A percentile compares a stretch with the other conserved stretches of the same genome.
phyloP scores from a whole-genome alignment of 1,284 basidiomycete species.

The Vanrija sp. region DNA sequence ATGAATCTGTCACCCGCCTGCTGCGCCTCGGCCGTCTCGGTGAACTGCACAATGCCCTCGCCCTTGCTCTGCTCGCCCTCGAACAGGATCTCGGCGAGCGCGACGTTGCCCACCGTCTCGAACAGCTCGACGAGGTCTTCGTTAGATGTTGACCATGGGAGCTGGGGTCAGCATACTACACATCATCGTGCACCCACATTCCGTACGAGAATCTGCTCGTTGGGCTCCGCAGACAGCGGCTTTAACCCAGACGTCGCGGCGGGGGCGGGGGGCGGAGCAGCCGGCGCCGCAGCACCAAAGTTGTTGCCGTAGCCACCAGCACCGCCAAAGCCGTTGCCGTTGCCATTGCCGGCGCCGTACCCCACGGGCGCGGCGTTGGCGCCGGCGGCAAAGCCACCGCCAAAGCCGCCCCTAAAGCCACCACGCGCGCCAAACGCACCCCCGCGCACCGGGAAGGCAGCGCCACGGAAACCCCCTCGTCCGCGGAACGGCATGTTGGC shows the following conservation, averaged over 20 bases:
- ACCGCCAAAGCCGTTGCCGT: background rate
- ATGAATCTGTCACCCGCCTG: conserved; percentile 92
- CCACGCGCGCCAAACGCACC: conserved; percentile 54
- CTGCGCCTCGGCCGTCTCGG: conserved; percentile 81
- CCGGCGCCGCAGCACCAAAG: background rate
- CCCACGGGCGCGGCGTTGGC: background rate
- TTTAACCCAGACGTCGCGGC: conserved; percentile 28
- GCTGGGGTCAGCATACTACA: conserved; percentile 52
- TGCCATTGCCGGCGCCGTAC: too few relatives aligned
- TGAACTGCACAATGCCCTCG: conserved; percentile 91
- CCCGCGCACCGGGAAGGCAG: conserved; percentile 49
- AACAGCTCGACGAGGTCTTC: conserved; percentile 97
- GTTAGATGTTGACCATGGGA: conserved; percentile 99
- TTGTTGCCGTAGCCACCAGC: conserved; percentile 4
- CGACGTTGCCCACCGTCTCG: conserved; percentile 93
- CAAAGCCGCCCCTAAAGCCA: conserved; percentile 52
- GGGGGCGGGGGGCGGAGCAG: conserved; percentile 6
- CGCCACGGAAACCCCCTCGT: conserved; percentile 57
- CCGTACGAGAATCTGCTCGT: conserved; percentile 94
- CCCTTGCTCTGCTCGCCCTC: conserved; percentile 89
- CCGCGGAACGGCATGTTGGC: conserved; percentile 59
- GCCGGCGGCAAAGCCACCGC: conserved; percentile 51
- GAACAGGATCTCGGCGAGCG: conserved; percentile 87
- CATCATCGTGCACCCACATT: conserved; percentile 63
- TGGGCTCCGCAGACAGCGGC: conserved; percentile 64